phyloP scores from a whole-genome alignment of 2,329 filamentous ascomycete genomes.

The Pseudogymnoascus sp. region DNA sequence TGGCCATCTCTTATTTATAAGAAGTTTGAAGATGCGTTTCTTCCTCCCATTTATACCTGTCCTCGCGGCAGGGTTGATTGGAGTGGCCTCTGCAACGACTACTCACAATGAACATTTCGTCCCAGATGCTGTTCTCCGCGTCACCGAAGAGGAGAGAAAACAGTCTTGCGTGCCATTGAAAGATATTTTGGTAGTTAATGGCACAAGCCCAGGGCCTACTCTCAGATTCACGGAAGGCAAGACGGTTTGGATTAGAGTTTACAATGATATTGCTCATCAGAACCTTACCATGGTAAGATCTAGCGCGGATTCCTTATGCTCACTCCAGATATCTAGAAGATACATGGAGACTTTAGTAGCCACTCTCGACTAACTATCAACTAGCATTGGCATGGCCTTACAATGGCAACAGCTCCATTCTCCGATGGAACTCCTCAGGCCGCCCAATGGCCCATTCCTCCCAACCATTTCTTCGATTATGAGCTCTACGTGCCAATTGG shows the following conservation, averaged over 20 bases:
- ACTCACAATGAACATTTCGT: slow-evolving; percentile 22
- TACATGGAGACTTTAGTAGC: not conserved
- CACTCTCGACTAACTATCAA: not conserved
- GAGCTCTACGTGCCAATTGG: slow-evolving; percentile 39
- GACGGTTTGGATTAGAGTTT: slow-evolving; percentile 46
- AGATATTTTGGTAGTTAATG: slow-evolving; percentile 39
- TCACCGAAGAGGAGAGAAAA: slow-evolving; percentile 31
- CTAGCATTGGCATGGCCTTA: slow-evolving; percentile 51
- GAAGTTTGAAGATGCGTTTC: not conserved
- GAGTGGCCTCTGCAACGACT: not conserved
- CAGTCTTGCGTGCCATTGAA: slow-evolving; percentile 32
- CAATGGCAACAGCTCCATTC: slow-evolving; percentile 41
- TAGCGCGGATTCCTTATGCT: not conserved
- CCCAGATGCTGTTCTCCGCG: slow-evolving; percentile 36
- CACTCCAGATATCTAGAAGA: not conserved
- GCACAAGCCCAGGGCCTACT: slow-evolving; percentile 40
- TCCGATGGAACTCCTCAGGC: slow-evolving; percentile 44
- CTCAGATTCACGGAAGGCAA: slow-evolving; percentile 36
- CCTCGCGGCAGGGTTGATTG: not conserved
- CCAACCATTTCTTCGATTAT: slow-evolving; percentile 49
- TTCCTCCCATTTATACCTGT: not conserved
- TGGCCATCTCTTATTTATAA: not conserved
- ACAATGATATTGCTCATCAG: slow-evolving; percentile 42
- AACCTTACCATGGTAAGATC: slow-evolving; percentile 43
- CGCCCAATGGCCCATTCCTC: slow-evolving; percentile 48